Conservation (phyloP, 208 protist genomes). For the Porcisia deanei region DNA sequence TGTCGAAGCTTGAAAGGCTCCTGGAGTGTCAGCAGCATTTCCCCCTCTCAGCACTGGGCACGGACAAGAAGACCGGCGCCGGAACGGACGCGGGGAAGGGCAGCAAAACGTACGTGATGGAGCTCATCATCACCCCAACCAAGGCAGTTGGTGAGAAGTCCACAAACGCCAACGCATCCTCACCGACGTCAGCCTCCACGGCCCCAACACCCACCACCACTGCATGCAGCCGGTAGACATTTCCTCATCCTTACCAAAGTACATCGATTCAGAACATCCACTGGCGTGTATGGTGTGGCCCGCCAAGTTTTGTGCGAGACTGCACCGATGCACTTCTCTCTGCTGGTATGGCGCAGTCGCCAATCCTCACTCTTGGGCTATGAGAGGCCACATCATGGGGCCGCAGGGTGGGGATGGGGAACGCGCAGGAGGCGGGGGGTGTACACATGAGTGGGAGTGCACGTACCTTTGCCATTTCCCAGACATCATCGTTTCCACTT, state of each 20-base stretch:
- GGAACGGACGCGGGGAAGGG: neutral
- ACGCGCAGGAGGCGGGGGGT: neutral
- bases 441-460: neutral
- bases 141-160: neutral
- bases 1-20: slow-evolving; percentile 54
- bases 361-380: slow-evolving; percentile 68
- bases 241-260: slow-evolving; percentile 28
- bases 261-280: slow-evolving; percentile 41
- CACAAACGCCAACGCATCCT: neutral
- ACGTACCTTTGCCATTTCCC: neutral
- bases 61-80: neutral
- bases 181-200: neutral
- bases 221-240: slow-evolving; percentile 45
- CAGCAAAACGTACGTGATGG: slow-evolving; percentile 31
- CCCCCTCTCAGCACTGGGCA: slow-evolving; percentile 3
- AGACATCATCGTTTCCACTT: neutral
- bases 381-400: slow-evolving; percentile 5
- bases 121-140: slow-evolving; percentile 21
- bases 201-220: slow-evolving; percentile 34
- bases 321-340: slow-evolving; percentile 47
- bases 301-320: slow-evolving; percentile 48
- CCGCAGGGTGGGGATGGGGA: neutral
- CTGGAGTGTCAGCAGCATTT: slow-evolving; percentile 43
- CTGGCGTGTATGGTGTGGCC: slow-evolving; percentile 73
- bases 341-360: slow-evolving; percentile 44